Evolutionary conservation across 225 moss, liverwort and hornwort genomes (phyloP), one percentile per base, ranked within the genome.

Genomic region (Neckera pumila): DNA sequence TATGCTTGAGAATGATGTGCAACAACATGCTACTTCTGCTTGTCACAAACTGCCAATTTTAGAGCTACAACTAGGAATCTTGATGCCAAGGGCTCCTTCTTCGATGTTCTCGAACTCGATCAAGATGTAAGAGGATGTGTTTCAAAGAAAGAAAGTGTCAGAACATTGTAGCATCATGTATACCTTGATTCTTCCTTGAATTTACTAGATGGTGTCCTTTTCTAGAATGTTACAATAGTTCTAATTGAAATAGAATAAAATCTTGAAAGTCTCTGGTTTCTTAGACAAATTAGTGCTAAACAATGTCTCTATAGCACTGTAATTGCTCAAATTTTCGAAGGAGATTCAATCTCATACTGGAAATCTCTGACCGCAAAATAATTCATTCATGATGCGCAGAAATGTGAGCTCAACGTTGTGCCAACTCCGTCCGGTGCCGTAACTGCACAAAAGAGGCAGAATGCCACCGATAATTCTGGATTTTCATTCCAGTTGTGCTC

Each of bases 381-480:
- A 30, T 5, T 27, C 21, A 30, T 5, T 27, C 21, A 20, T 11
- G 34, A 16, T 56, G 79, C 61, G 92, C 92, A 94, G 94, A 87
- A 53, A 21, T 94, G 94, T 76, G 90, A 94, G 84, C 90, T 94
- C 78, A 92, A 93, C 59, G 93, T 93, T 7, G 89, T 92, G 30
- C 53, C 86, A 26, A 86, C 83, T 8, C 21, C 88, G 17, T 89
- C 42, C 36, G 92, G 91, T 2, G 91, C 91, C 19, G 88, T 94
- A 3, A 94, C 93, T 7, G 94, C 94, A 6, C 93, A 94, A 85
- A 94, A 94, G 90, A 85, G 94, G 81, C 85, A 89, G 83, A 92
- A 87, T 17, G 89, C 91, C 54, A 85, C 87, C 9, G 93, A 94
- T 3, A 27, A 88, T 56, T 87, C 89, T 6, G 93, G 94, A 6